Conservation (phyloP, 2,329 filamentous ascomycete genomes). For the Trichocomaceae sp. region DNA sequence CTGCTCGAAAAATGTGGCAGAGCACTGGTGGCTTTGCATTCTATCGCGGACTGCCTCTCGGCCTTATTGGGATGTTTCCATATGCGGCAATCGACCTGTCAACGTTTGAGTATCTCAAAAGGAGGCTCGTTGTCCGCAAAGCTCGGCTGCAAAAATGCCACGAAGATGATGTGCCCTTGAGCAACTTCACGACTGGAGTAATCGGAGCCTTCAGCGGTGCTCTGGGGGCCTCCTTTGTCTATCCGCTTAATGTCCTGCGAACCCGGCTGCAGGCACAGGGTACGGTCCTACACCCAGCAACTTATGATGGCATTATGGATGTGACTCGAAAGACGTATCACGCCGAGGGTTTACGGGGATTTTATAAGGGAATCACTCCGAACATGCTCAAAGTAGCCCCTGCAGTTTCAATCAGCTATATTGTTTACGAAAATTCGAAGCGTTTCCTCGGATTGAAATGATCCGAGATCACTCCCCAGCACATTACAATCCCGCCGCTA, state of each 20-base stretch:
- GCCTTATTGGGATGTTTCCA: slow-evolving; percentile 91
- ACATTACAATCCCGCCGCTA: not conserved
- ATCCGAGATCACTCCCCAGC: not conserved
- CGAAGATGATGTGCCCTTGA: slow-evolving; percentile 74
- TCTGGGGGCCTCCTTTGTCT: slow-evolving; percentile 87
- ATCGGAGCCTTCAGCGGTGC: slow-evolving; percentile 90
- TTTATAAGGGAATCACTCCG: slow-evolving; percentile 92
- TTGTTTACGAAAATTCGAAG: slow-evolving; percentile 89
- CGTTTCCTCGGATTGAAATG: slow-evolving; percentile 52
- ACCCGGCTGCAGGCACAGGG: slow-evolving; percentile 92
- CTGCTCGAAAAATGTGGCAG: slow-evolving; percentile 78
- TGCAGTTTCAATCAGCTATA: slow-evolving; percentile 89
- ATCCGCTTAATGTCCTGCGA: slow-evolving; percentile 87
- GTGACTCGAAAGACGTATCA: slow-evolving; percentile 76
- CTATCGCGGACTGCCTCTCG: slow-evolving; percentile 90
- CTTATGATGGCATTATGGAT: slow-evolving; percentile 86
- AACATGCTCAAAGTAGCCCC: slow-evolving; percentile 95
- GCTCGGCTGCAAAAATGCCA: slow-evolving; percentile 63
- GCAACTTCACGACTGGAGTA: slow-evolving; percentile 75
- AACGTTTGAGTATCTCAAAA: slow-evolving; percentile 90
- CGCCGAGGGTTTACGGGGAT: slow-evolving; percentile 73
- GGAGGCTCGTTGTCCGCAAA: slow-evolving; percentile 61
- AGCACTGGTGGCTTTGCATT: slow-evolving; percentile 68
- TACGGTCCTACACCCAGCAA: slow-evolving; percentile 81
- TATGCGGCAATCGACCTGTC: slow-evolving; percentile 96